Evolutionary conservation across 805 yeast genomes (phyloP), one percentile per base, ranked within the genome.

Genomic region (Saccharomycopsis sp.): DNA sequence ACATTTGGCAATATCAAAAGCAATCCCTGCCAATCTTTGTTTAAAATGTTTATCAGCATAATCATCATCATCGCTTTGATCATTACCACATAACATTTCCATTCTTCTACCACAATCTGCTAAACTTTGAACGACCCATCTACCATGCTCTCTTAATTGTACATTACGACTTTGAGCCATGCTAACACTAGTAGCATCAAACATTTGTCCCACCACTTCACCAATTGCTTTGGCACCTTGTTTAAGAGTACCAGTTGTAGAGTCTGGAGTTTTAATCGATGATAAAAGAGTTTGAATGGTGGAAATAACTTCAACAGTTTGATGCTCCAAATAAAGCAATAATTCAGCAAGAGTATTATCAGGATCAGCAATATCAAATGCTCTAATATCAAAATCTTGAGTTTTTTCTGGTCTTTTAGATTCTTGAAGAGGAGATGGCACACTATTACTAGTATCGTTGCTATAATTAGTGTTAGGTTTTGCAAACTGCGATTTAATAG

Each of bases 1-100:
- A 58, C 94, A 82, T 60, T 89, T 87, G 19, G 96, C 96, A 62
- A 89, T 84, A 58, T 89, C 97, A 63, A 87, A 89, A 21, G 95
- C 89, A 50, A 88, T 81, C 2, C 96, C 96, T 0, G 97, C 97
- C 49, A 89, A 72, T 53, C 96, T 74, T 60, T 89, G 96, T 60
- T 85, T 85, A 64, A 86, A 80, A 51, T 82, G 82, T 58, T 83
- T 81, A 55, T 86, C 94, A 2, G 96, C 96, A 55, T 71, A 77
- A 40, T 78, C 84, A 27, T 54, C 61, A 49, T 77, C 82, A 31
- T 60, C 59, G 19, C 53, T 53, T 15, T 63, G 60, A 21, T 56
- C 57, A 20, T 49, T 59, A 31, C 62, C 66, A 55, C 88, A 79
- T 46, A 89, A 67, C 21, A 70, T 67, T 35, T 73, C 74, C 94